Evolutionary conservation across 1,284 basidiomycete genomes (phyloP).

Genomic region (Pascua sp.): DNA sequence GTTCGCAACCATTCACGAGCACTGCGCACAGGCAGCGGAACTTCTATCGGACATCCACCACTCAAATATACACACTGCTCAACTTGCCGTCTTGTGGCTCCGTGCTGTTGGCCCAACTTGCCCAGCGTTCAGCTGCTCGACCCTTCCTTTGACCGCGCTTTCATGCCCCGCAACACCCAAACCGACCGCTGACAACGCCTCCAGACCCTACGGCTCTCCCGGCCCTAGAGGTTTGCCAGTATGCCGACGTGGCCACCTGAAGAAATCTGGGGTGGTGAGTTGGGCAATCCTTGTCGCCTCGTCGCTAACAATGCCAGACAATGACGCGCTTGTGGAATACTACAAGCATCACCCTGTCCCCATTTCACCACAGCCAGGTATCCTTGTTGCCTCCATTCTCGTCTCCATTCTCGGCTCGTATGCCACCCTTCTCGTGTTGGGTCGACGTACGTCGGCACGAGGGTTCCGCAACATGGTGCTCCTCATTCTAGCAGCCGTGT

Average conservation of each 20-base stretch:
- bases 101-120: too few relatives aligned
- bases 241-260: slow-evolving; percentile 1
- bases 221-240: neutral
- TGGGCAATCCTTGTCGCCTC: too few relatives aligned
- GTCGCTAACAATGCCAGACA: slow-evolving; percentile 23
- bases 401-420: slow-evolving; percentile 54
- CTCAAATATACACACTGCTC: too few relatives aligned
- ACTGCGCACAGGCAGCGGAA: too few relatives aligned
- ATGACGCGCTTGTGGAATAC: slow-evolving; percentile 40
- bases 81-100: too few relatives aligned
- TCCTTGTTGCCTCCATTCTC: slow-evolving; percentile 53
- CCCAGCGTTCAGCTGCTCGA: too few relatives aligned
- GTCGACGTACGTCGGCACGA: slow-evolving; percentile 49
- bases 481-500: slow-evolving; percentile 61
- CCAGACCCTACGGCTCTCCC: too few relatives aligned
- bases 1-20: too few relatives aligned
- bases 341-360: slow-evolving; percentile 47
- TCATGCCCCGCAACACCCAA: too few relatives aligned
- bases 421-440: slow-evolving; percentile 52
- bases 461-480: slow-evolving; percentile 50
- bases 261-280: slow-evolving; percentile 1
- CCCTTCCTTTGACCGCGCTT: too few relatives aligned
- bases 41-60: too few relatives aligned
- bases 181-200: too few relatives aligned
- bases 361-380: slow-evolving; percentile 47